Evolutionary conservation across 1,139 yeast species (phyloP).

Genomic region (Candida tetrigidarum): DNA sequence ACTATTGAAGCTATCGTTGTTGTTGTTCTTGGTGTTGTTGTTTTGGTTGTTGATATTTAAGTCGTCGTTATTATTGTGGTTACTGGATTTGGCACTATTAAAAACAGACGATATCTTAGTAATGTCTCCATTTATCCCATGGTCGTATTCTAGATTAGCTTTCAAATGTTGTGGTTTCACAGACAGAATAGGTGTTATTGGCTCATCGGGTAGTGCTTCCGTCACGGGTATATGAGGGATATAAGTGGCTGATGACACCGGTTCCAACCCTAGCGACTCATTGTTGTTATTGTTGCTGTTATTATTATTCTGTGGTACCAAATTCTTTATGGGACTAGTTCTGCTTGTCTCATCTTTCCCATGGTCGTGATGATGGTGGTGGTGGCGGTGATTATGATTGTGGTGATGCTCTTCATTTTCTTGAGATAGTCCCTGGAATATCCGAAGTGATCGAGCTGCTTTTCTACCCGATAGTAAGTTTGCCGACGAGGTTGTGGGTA

Average conservation of each 20-base stretch:
- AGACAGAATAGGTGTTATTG: conserved; percentile 12
- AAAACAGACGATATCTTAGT: conserved; percentile 25
- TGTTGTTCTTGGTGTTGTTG: background rate
- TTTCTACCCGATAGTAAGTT: conserved; percentile 31
- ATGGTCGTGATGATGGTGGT: conserved; percentile 3
- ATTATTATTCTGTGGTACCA: conserved; percentile 7
- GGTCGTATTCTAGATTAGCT: conserved; percentile 44
- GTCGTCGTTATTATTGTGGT: background rate
- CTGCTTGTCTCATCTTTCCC: conserved; percentile 8
- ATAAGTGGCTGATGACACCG: conserved; percentile 38
- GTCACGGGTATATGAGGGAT: conserved; percentile 35
- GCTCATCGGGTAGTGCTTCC: conserved; percentile 9
- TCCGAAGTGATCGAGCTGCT: conserved; percentile 43
- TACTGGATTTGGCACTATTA: conserved; percentile 5
- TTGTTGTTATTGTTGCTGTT: background rate
- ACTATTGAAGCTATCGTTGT: no score
- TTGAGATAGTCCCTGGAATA: conserved; percentile 31
- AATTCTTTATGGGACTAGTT: conserved; percentile 9
- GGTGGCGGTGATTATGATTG: background rate
- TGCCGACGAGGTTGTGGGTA: conserved; percentile 2
- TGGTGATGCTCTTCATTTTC: conserved; percentile 8
- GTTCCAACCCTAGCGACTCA: conserved; percentile 22
- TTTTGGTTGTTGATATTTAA: background rate
- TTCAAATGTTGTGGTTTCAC: conserved; percentile 33
- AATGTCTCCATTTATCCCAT: conserved; percentile 32